Conservation (phyloP, 1,284 basidiomycete species). For the Phylloporus sp. region DNA sequence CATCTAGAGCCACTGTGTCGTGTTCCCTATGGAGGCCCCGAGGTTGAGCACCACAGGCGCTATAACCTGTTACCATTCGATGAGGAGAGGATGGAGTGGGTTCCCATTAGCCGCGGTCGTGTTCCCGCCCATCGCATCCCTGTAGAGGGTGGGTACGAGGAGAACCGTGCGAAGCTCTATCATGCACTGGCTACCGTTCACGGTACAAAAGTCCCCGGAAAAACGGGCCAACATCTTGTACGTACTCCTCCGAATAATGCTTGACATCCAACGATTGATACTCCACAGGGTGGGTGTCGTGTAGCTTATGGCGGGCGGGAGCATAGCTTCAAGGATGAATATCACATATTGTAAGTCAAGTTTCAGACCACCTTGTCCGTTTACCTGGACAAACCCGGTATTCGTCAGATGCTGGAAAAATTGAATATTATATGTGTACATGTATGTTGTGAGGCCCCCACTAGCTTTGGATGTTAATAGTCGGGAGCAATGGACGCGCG, state of each 20-base stretch:
- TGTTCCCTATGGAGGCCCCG: conserved; percentile 70
- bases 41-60: conserved; percentile 54
- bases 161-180: conserved; percentile 54
- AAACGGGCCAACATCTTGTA: conserved; percentile 75
- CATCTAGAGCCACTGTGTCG: conserved; percentile 57
- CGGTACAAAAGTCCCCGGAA: conserved; percentile 70
- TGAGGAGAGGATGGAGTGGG: conserved; percentile 49
- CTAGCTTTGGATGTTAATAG: too few relatives aligned
- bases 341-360: conserved; percentile 62
- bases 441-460: too few relatives aligned
- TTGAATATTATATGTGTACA: too few relatives aligned
- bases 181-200: conserved; percentile 60
- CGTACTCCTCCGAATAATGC: conserved; percentile 26
- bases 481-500: too few relatives aligned
- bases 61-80: too few relatives aligned
- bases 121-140: conserved; percentile 62
- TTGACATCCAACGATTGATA: conserved; percentile 30
- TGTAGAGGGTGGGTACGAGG: conserved; percentile 62
- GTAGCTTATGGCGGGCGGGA: conserved; percentile 53
- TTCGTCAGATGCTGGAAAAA: too few relatives aligned
- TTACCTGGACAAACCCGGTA: too few relatives aligned
- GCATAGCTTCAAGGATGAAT: conserved; percentile 53
- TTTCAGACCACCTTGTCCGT: background rate
- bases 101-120: conserved; percentile 62
- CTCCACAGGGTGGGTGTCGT: conserved; percentile 50